A percentile compares a stretch with the other conserved stretches of the same genome.
These are phyloP conservation scores for California macrophylla DNA, from an alignment of 441 rosid genomes.

Conservation along the genomic window DNA sequence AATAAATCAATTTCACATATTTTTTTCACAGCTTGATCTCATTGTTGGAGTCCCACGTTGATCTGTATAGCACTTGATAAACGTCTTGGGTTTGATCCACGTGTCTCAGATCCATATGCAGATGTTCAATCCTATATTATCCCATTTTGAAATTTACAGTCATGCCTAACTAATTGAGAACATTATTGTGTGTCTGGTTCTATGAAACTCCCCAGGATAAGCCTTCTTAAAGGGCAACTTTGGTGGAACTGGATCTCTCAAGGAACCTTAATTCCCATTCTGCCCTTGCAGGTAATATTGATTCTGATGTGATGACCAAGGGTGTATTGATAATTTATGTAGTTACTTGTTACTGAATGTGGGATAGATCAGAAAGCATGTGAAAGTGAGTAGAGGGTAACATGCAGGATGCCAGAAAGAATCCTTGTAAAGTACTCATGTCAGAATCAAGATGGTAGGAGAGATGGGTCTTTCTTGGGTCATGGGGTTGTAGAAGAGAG, in stretches of 20 bases:
- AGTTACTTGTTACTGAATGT: neutral
- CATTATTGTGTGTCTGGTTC: neutral
- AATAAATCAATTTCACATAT: conserved; percentile 13
- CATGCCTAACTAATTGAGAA: neutral
- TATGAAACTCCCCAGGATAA: neutral
- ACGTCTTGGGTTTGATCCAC: too few species aligned
- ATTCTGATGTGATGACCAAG: neutral
- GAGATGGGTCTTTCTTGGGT: too few species aligned
- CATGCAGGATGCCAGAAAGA: too few species aligned
- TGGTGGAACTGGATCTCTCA: neutral
- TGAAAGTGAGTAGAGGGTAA: too few species aligned
- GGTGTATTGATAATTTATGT: conserved; percentile 20
- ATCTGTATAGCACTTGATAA: conserved; percentile 4
- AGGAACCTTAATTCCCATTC: conserved; percentile 1
- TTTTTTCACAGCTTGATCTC: conserved; percentile 24
- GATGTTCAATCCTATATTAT: neutral
- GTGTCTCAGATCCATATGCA: too few species aligned
- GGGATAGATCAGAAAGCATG: neutral
- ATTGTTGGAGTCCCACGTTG: too few species aligned
- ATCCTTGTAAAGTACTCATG: too few species aligned
- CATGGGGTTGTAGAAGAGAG: too few species aligned
- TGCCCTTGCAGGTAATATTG: conserved; percentile 10
- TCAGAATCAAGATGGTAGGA: too few species aligned
- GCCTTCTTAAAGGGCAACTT: conserved; percentile 9
- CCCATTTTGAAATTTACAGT: too few species aligned